Percentiles rank a stretch among this genome's conserved stretches.
phyloP scores from a whole-genome alignment of 192 early-diverging fungal genomes.

The Coemansia sp. region DNA sequence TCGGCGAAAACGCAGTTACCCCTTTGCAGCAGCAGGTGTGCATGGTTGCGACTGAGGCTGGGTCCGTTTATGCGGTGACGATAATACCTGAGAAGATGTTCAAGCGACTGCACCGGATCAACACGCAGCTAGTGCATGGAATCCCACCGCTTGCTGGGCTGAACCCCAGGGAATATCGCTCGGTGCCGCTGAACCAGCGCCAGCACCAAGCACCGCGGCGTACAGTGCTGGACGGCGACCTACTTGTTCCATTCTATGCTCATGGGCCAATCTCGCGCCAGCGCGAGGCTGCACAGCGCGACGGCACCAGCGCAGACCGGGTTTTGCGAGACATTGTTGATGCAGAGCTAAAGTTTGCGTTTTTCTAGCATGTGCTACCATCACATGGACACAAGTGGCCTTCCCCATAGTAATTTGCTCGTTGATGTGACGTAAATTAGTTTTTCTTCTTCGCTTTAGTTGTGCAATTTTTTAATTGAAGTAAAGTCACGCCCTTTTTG shows the following conservation, averaged over 20 bases:
- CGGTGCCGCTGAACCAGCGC: conserved; percentile 60
- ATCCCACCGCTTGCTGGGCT: conserved; percentile 83
- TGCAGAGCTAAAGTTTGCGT: conserved; percentile 22
- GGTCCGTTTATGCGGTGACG: conserved; percentile 27
- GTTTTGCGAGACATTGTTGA: conserved; percentile 56
- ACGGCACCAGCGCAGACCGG: conserved; percentile 80
- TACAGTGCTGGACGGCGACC: conserved; percentile 82
- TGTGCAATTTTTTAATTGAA: too few relatives aligned
- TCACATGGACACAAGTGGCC: too few relatives aligned
- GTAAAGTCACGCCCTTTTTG: background rate
- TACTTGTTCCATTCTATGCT: conserved; percentile 70
- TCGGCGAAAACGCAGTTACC: background rate
- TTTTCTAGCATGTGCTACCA: conserved; percentile 12
- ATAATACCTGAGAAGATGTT: conserved; percentile 88
- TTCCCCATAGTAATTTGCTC: background rate
- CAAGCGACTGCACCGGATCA: conserved; percentile 83
- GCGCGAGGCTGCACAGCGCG: conserved; percentile 83
- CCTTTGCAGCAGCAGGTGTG: conserved; percentile 39
- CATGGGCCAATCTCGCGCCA: conserved; percentile 68
- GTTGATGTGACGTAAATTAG: background rate
- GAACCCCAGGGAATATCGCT: conserved; percentile 88
- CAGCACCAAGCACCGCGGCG: conserved; percentile 72
- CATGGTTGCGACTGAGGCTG: conserved; percentile 48
- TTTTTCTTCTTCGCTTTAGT: too few relatives aligned
- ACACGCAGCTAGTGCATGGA: conserved; percentile 80